Base-by-base conservation (phyloP, 1,284 basidiomycete genomes). In the Phellopilus nigrolimitatus region DNA sequence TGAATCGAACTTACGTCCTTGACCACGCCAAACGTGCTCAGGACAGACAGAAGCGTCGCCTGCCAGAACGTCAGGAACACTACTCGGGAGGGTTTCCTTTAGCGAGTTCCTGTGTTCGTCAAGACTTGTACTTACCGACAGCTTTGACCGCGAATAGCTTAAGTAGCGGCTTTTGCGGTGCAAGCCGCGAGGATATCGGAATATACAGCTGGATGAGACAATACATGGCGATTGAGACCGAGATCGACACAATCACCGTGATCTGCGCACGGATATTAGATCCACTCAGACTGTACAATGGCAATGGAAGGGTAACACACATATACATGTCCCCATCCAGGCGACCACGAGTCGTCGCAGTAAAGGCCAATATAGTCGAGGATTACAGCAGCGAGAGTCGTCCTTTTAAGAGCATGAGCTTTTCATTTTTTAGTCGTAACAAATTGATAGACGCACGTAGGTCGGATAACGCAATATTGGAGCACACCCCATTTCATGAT, bases 21-120 rank as follows among this genome's bases (percentile, higher is more conserved):
- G 57, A 91, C 78, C 2, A 84, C 72, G 0, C 75, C 75, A 47
- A 84, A 70, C 65, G 76, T 71, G 34, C 73, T 75, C n/a, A 89
- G 72, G 4, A 80, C 56, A 2, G 79, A 78, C 13, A 89, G 71
- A 38, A 80, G 70, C 0, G 78, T 80, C 7, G 80, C 77, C 64
- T 89, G 87, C 88, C 87, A 90, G 61, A 91, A 90, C 10, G 84
- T 88, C 33, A 90, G 69, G 62, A 90, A 89, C 0, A 89, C 85
- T 80, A 57, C n/a, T n/a, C n/a, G n/a, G n/a, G n/a, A n/a, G n/a
- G n/a, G n/a, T n/a, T n/a, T n/a, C n/a, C n/a, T n/a, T n/a, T n/a
- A n/a, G n/a, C n/a, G n/a, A n/a, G n/a, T n/a, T n/a, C n/a, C n/a
- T n/a, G n/a, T n/a, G n/a, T n/a, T n/a, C n/a, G n/a, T n/a, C n/a